Conservation (phyloP, 2,329 filamentous ascomycete species). For the Venturiaceae sp. region DNA sequence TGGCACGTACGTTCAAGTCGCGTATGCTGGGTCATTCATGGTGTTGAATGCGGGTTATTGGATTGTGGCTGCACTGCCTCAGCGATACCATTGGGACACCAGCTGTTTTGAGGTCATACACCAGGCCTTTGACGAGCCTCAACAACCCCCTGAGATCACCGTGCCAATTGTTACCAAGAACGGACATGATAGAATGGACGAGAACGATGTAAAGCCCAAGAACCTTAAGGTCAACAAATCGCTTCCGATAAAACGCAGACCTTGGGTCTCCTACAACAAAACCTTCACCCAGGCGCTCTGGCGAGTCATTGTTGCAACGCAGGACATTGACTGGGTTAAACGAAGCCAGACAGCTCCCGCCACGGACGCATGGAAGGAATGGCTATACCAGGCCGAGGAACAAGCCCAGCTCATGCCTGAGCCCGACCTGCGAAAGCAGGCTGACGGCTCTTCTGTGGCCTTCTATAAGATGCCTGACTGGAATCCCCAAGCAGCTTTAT, state of each 20-base stretch:
- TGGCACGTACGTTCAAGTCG: slow-evolving; percentile 35
- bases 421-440: not conserved
- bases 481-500: slow-evolving; percentile 7
- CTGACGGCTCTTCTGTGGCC: not conserved
- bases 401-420: not conserved
- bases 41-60: slow-evolving; percentile 40
- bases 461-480: slow-evolving; percentile 6
- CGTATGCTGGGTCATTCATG: slow-evolving; percentile 40
- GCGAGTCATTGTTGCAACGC: slow-evolving; percentile 37
- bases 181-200: not conserved
- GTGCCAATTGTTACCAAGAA: not conserved
- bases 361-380: slow-evolving; percentile 31
- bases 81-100: slow-evolving; percentile 38
- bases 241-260: not conserved
- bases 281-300: slow-evolving; percentile 39
- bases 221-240: not conserved
- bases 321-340: slow-evolving; percentile 32
- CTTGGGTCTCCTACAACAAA: slow-evolving; percentile 13
- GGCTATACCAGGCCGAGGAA: slow-evolving; percentile 25
- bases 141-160: not conserved
- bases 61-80: slow-evolving; percentile 39
- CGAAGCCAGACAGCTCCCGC: slow-evolving; percentile 29
- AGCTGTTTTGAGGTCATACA: slow-evolving; percentile 31
- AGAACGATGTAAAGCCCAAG: not conserved
- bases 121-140: slow-evolving; percentile 20